These are phyloP conservation scores for Colletotrichum ledebouriae DNA, from an alignment of 2,329 filamentous ascomycete species.

Conservation along the genomic window DNA sequence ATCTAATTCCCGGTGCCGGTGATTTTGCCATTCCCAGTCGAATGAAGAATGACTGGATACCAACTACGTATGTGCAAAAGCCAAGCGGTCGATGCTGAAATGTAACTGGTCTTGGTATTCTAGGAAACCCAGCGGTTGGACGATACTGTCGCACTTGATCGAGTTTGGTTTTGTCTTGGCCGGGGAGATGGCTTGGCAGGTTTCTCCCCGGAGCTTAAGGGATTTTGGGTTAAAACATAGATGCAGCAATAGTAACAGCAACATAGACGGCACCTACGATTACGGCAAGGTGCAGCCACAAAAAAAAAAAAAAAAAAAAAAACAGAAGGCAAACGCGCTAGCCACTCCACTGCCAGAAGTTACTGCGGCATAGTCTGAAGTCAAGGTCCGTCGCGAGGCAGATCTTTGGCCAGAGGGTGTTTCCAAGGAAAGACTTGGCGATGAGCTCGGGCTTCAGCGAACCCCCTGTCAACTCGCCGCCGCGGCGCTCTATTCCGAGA, in stretches of 20 bases:
- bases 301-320: no score
- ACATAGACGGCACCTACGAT: not conserved
- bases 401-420: conserved; percentile 27
- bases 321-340: not conserved
- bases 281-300: not conserved
- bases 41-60: not conserved
- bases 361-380: conserved; percentile 28
- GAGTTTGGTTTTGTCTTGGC: conserved; percentile 32
- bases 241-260: not conserved
- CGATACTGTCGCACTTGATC: conserved; percentile 24
- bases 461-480: conserved; percentile 11
- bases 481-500: conserved; percentile 38
- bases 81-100: not conserved
- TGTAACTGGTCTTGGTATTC: conserved; percentile 27
- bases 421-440: conserved; percentile 39
- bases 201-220: conserved; percentile 21
- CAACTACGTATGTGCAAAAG: not conserved
- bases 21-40: conserved; percentile 3
- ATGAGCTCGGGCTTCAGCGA: conserved; percentile 15
- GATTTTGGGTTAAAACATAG: conserved; percentile 27
- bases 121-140: conserved; percentile 22
- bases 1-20: conserved; percentile 30
- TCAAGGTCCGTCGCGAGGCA: conserved; percentile 37
- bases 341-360: not conserved
- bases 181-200: conserved; percentile 32